These are phyloP conservation scores for Hypoxylon sp. DNA, from an alignment of 2,329 filamentous ascomycete species.

Conservation along the genomic window DNA sequence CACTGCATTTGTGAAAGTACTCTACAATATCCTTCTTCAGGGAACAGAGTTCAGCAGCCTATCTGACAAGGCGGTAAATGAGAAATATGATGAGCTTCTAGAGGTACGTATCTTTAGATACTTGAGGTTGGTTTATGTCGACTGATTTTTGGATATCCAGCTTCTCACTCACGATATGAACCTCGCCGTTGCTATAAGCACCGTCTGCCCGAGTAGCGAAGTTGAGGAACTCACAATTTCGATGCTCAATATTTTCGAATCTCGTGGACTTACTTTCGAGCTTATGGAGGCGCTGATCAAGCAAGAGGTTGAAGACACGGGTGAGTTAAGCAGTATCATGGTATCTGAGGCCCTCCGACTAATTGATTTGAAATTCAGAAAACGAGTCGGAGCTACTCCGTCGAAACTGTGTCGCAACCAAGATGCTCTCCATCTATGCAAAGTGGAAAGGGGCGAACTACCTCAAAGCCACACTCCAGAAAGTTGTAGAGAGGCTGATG, in stretches of 20 bases:
- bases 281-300: constrained; percentile 77
- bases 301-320: constrained; percentile 77
- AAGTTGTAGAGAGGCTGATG: constrained; percentile 76
- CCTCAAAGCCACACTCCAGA: constrained; percentile 74
- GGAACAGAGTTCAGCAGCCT: constrained; percentile 79
- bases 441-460: constrained; percentile 79
- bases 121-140: background rate
- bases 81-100: constrained; percentile 77
- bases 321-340: constrained; percentile 55
- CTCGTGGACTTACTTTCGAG: constrained; percentile 73
- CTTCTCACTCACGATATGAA: constrained; percentile 74
- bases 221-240: constrained; percentile 79
- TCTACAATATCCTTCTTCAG: constrained; percentile 80
- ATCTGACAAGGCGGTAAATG: constrained; percentile 76
- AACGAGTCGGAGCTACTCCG: constrained; percentile 77
- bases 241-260: constrained; percentile 78
- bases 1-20: constrained; percentile 78
- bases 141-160: constrained; percentile 53
- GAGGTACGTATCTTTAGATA: constrained; percentile 60
- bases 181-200: constrained; percentile 74
- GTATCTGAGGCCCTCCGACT: background rate
- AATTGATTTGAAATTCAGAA: constrained; percentile 58
- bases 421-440: constrained; percentile 79
- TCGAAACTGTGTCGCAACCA: constrained; percentile 79
- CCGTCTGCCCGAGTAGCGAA: constrained; percentile 76